Conservation (phyloP, 176 grass and related monocot genomes). For the Ampelocalamus luodianensis region DNA sequence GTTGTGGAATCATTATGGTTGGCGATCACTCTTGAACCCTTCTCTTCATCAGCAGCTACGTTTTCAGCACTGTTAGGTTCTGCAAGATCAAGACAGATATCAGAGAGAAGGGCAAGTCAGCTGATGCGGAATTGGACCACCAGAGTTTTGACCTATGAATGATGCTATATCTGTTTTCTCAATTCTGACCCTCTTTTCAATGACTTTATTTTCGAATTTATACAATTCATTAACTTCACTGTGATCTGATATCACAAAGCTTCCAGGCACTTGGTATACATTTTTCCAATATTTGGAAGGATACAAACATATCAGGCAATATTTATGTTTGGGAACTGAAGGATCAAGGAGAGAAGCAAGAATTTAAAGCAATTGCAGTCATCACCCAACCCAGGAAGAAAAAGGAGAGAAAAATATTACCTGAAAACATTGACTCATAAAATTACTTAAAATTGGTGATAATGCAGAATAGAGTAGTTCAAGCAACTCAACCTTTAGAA, state of each 20-base stretch:
- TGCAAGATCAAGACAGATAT: conserved; percentile 49
- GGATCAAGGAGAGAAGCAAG: conserved; percentile 7
- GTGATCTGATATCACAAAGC: conserved; percentile 30
- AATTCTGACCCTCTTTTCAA: conserved; percentile 33
- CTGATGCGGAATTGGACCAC: conserved; percentile 2
- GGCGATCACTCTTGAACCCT: conserved; percentile 27
- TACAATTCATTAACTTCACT: conserved; percentile 21
- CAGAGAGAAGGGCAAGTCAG: conserved; percentile 33
- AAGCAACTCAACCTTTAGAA: conserved; percentile 8
- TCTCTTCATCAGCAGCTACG: conserved; percentile 40
- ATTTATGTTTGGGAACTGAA: conserved; percentile 24
- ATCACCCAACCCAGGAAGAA: conserved; percentile 2
- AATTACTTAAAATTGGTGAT: neutral
- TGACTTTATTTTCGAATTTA: neutral
- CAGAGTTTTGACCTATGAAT: neutral
- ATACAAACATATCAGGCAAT: neutral
- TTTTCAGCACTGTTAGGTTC: conserved; percentile 52
- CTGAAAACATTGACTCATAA: neutral
- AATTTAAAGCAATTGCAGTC: neutral
- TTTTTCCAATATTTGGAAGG: neutral
- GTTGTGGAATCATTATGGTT: conserved; percentile 59
- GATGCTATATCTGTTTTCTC: conserved; percentile 11
- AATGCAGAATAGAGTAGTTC: conserved; percentile 1
- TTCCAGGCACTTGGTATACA: neutral
- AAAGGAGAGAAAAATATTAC: conserved; percentile 14